Base-by-base conservation (phyloP, 2,329 filamentous ascomycete species). In the Diaporthe sp. region DNA sequence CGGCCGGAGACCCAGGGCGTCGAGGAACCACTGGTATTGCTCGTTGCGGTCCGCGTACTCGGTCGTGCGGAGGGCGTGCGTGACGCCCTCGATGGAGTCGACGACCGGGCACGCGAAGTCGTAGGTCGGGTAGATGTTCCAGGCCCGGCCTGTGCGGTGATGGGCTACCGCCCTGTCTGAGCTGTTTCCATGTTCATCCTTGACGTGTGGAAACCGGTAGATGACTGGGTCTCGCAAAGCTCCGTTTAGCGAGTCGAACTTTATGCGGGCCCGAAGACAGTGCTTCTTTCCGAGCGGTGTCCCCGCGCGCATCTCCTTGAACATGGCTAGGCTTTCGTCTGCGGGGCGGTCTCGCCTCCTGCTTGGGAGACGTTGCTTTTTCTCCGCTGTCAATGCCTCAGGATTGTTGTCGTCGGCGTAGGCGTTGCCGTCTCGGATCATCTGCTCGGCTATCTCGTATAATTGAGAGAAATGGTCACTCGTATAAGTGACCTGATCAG, bases 191-290 rank as follows among this genome's bases (percentile, higher is more conserved):
- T 61, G 34, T 25, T 22, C 34, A 17, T 61, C 34, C 34, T 39
- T 61, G 12, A 5, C 22, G 12, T 39, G 34, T 17, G 34, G 9
- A 90, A 95, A 98, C 79, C 97, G 93, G 89, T 98, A 98, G 84
- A 99, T 98, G 85, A 98, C 96, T 15, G 97, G 97, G 84, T 99
- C 97, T 79, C 97, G 91, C 91, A 98, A 92, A 73, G 97, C 95
- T 86, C 97, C 98, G 88, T 99, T 98, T 78, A 94, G 94, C 86
- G 97, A 94, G 84, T 98, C 94, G 79, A 94, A 91, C 2, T 95
- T 96, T 80, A 98, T 94, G 89, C 97, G 98, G 75, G 97, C 97
- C 76, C 97, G 94, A 79, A 98, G 97, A 86, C 95, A 98, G 92
- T 96, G 96, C 82, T 90, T 92, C 65, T 92, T 86, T 75, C 97